Base-by-base conservation (phyloP, 148 eudicot genomes). In the Silene conica region DNA sequence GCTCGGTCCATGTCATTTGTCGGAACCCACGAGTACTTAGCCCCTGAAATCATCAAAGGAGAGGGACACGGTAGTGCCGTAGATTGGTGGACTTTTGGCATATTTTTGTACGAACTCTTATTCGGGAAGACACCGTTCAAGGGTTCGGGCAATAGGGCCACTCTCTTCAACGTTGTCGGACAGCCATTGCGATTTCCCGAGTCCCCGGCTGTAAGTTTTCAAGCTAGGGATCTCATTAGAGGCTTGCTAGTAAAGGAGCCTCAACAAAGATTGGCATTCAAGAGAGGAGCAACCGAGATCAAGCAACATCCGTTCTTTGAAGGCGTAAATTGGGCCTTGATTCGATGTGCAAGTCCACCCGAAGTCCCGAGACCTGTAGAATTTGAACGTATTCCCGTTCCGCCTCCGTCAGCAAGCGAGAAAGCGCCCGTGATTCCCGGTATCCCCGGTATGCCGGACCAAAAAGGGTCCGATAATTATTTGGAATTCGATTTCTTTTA, bases 1-100 rank as follows among this genome's bases (percentile, higher is more conserved):
- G 89, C 88, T 14, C 78, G 89, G 59, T 86, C 92, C 34, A 88
- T 88, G 92, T 88, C 92, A 21, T 88, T 88, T 76, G 92, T 88
- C 18, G 92, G 92, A 70, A 88, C 92, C 68, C 87, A 84, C 26
- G 89, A 86, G 68, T 87, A 87, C 77, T 74, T 87, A 63, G 90
- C 90, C 3, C 87, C 89, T 19, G 90, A 87, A 73, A 86, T 86
- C 70, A 86, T 86, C 31, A 84, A 82, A 66, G 88, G 88, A 10
- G 90, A 87, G 64, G 90, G 90, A 63, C 90, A 87, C 72, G 90
- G 88, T 69, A 87, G 90, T 72, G 85, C 90, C 22, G 90, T 87
- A 5, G 90, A 87, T 73, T 87, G 90, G 90, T 87, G 90, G 90
- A 85, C 88, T 3, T 85, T 85, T 16, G 92, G 92, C 48, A 88